Evolutionary conservation across 2,329 filamentous ascomycete genomes (phyloP), one percentile per base, ranked within the genome.

Genomic region (Cladophialophora psammophila): DNA sequence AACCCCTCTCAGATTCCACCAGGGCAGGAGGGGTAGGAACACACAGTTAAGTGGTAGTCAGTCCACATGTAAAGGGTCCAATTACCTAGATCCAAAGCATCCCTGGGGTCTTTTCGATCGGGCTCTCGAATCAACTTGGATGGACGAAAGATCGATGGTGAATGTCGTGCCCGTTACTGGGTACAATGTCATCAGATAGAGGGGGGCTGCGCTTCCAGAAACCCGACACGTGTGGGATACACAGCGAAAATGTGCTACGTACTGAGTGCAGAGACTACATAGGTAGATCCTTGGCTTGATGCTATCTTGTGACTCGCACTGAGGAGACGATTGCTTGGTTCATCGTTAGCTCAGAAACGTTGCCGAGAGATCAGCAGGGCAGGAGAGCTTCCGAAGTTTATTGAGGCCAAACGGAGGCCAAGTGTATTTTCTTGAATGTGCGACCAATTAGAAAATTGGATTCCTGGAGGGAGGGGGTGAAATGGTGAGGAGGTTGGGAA

Each of bases 361-460:
- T 35, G 34, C 31, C 15, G 18, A 53, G 45, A 34, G 48, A 60
- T 55, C 45, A 64, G 36, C 62, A 64, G 62, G 62, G 55, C 48
- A 55, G 26, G 26, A 26, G 26, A 40, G 31, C 36, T 40, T 20
- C 26, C 45, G 45, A 18, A 63, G 31, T 38, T 5, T 57, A 36
- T 50, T 31, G 13, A 45, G 9, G 15, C 15, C 7, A 20, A 26
- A 31, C 5, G 20, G 35, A 18, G 31, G 42, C 15, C 12, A 20
- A n/a, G 10, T 32, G 55, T 38, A 57, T 61, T 64, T 62, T 62
- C 52, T 48, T 13, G 7, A 3, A 26, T 1, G 8, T 52, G 18
- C 8, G 35, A 18, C 64, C 67, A 67, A 69, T 67, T 8, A 58
- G 32, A 67, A 69, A 65, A 69, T 58, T 31, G 12, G 34, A 13